A percentile compares a stretch with the other conserved stretches of the same genome.
These are phyloP conservation scores for Colletotrichum sp. DNA, from an alignment of 2,329 filamentous ascomycete species.

Conservation along the genomic window DNA sequence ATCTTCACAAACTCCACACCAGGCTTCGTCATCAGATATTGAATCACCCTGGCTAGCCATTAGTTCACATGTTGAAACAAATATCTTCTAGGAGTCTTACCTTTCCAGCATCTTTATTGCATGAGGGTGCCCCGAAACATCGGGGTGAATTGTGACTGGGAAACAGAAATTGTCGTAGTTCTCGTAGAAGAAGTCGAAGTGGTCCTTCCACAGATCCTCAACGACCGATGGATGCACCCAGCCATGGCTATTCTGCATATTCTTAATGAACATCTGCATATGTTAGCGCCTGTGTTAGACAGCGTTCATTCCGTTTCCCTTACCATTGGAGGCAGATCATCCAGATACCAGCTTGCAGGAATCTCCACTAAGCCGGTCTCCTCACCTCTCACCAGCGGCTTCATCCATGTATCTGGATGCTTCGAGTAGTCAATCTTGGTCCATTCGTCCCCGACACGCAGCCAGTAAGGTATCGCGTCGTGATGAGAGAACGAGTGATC, in stretches of 20 bases:
- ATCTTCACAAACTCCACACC: slow-evolving; percentile 73
- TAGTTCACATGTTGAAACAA: neutral
- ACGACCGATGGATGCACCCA: slow-evolving; percentile 62
- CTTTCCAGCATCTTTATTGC: slow-evolving; percentile 74
- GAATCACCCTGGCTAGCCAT: slow-evolving; percentile 56
- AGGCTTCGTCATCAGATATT: slow-evolving; percentile 67
- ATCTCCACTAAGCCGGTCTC: slow-evolving; percentile 71
- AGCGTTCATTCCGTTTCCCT: neutral
- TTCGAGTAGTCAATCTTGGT: slow-evolving; percentile 71
- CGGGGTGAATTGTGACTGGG: slow-evolving; percentile 78
- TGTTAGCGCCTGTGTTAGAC: neutral
- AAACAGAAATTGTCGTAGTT: slow-evolving; percentile 81
- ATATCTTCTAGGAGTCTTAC: neutral
- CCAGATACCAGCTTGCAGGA: slow-evolving; percentile 68
- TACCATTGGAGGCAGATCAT: slow-evolving; percentile 65
- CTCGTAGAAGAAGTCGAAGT: slow-evolving; percentile 76
- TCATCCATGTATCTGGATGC: slow-evolving; percentile 69
- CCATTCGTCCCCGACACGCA: slow-evolving; percentile 68
- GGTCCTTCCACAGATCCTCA: slow-evolving; percentile 69
- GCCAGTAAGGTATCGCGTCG: slow-evolving; percentile 68
- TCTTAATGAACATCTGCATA: slow-evolving; percentile 70
- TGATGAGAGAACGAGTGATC: slow-evolving; percentile 72
- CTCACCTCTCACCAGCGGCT: slow-evolving; percentile 62
- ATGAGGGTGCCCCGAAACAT: slow-evolving; percentile 74
- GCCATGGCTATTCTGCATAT: slow-evolving; percentile 66